phyloP scores from a whole-genome alignment of 2,329 filamentous ascomycete species.

The Penicillium sp. region DNA sequence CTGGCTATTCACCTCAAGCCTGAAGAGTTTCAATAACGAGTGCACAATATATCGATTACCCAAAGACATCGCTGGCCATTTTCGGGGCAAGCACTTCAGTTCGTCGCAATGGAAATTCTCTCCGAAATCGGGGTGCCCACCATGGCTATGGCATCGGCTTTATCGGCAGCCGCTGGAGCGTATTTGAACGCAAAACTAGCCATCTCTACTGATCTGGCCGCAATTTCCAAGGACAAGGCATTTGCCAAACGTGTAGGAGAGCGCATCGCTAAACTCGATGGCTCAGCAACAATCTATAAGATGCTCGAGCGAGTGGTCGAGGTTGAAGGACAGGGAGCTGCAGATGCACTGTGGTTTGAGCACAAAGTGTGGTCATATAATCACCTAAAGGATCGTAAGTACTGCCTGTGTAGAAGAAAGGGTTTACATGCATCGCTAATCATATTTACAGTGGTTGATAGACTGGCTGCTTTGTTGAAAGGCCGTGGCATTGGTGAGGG shows the following conservation, averaged over 20 bases:
- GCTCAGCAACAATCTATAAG: constrained; percentile 44
- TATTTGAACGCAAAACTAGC: constrained; percentile 49
- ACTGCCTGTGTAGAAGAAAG: neutral
- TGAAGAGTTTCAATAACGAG: neutral
- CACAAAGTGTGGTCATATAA: constrained; percentile 50
- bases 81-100: neutral
- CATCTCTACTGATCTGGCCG: constrained; percentile 42
- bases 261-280: constrained; percentile 41
- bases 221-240: constrained; percentile 36
- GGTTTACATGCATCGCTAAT: constrained; percentile 1
- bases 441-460: constrained; percentile 41
- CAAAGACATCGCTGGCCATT: neutral
- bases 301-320: constrained; percentile 46
- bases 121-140: constrained; percentile 30
- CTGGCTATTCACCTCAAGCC: neutral
- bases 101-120: constrained; percentile 29
- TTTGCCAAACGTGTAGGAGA: constrained; percentile 36
- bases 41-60: neutral
- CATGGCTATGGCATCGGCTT: constrained; percentile 36
- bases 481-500: constrained; percentile 38
- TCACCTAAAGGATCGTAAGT: constrained; percentile 46
- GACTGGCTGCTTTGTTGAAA: constrained; percentile 46
- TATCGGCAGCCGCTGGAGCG: constrained; percentile 37
- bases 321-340: constrained; percentile 38
- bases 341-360: constrained; percentile 52